Evolutionary conservation across 306 rosid genomes (phyloP), one percentile per base, ranked within the genome.

Genomic region (Adenanthera pavonina): DNA sequence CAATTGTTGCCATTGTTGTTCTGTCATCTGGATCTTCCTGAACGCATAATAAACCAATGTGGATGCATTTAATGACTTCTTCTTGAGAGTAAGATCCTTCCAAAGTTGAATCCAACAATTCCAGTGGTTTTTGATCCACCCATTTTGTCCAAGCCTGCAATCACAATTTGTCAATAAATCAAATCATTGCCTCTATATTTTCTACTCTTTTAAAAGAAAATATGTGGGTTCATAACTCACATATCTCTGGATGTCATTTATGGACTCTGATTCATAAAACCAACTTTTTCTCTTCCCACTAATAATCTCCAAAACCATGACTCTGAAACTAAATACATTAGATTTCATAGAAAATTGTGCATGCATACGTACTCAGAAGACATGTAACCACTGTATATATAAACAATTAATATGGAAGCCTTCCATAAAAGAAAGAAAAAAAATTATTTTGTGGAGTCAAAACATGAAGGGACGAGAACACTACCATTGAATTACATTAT

Each of bases 81-180:
- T 89, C 75, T 1, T 48, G 41, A 2, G 87, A 79, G 71, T 76
- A 82, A 25, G 77, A 49, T 54, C 74, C 84, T 65, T 35, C 75
- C 8, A 84, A 62, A 40, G 30, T 51, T 6, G 82, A 65, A 84
- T 89, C 92, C 73, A 89, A 10, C 53, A 84, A 59, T 38, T 80
- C 85, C 16, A 86, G 13, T 4, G 86, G 73, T 1, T 48, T 89
- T 76, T 84, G 56, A 4, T 69, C 61, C 11, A 9, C 74, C 92
- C 92, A 89, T 61, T 81, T 79, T 52, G 14, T 77, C 92, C 92
- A 86, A 3, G 87, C 90, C 90, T 83, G 47, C 81, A 78, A 74
- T 46, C 10, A 47, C 47, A 35, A 36, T 34, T 33, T 30, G 38
- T 69, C 17, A 81, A 36, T 0, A 1, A 67, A 38, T 57, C 46